Percentiles rank a stretch among this genome's conserved stretches.
Conservation (phyloP, 2,329 filamentous ascomycete genomes). For the Diaporthe eres region DNA sequence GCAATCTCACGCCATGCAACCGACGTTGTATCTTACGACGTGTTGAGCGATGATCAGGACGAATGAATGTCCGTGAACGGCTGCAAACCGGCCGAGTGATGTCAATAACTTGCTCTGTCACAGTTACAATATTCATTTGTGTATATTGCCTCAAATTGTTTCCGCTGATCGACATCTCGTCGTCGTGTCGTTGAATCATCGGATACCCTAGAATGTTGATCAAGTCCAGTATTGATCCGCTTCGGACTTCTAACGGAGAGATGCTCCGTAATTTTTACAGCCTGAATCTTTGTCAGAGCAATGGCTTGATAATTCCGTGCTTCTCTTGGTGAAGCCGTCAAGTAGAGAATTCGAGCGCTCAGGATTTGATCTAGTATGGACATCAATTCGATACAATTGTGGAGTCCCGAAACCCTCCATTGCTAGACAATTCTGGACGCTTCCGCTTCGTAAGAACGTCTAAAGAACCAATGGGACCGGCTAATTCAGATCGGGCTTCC, state of each 20-base stretch:
- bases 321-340: neutral
- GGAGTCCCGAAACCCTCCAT: neutral
- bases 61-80: neutral
- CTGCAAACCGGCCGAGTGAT: neutral
- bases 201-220: neutral
- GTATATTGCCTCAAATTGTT: neutral
- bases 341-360: neutral
- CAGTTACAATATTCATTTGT: neutral
- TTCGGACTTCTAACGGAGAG: neutral
- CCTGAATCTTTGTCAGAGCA: neutral
- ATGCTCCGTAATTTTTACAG: neutral
- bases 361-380: neutral
- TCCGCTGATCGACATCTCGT: neutral
- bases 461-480: neutral
- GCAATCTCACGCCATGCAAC: neutral
- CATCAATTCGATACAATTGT: neutral
- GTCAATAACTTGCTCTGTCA: neutral
- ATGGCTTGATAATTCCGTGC: fast-evolving
- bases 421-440: neutral
- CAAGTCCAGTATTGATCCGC: neutral
- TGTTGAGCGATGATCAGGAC: neutral
- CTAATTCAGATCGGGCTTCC: neutral
- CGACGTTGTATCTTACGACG: neutral
- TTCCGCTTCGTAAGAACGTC: neutral
- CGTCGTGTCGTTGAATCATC: neutral